A percentile compares a stretch with the other conserved stretches of the same genome.
phyloP scores from a whole-genome alignment of 495 filamentous ascomycete genomes.

The Neurospora cerealis region DNA sequence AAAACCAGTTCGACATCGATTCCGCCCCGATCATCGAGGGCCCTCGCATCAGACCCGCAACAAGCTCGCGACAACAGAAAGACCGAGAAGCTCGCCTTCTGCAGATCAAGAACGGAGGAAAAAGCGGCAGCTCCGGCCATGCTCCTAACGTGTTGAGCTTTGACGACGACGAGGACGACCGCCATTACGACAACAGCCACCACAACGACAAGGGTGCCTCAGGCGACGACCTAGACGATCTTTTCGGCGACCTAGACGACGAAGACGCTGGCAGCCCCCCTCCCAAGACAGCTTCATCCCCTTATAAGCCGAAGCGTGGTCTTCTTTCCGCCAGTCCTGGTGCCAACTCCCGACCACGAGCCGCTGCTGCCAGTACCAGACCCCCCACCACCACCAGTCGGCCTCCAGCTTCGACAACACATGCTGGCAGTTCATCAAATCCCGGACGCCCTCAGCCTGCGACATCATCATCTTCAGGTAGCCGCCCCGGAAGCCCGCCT shows the following conservation, averaged over 20 bases:
- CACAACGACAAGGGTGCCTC: not conserved
- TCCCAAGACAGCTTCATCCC: not conserved
- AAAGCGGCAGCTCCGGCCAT: not conserved
- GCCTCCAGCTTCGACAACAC: not conserved
- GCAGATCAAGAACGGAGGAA: constrained; percentile 12
- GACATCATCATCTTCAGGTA: not conserved
- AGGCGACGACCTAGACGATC: constrained; percentile 4
- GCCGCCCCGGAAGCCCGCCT: not conserved
- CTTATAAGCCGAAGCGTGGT: not conserved
- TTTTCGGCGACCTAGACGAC: constrained; percentile 7
- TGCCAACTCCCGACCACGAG: constrained; percentile 5
- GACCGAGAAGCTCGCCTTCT: constrained; percentile 19
- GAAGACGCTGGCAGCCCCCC: not conserved
- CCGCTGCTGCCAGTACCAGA: not conserved
- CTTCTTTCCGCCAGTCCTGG: constrained; percentile 10
- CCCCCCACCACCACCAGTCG: not conserved
- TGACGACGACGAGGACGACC: constrained; percentile 12
- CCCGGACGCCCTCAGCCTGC: not conserved
- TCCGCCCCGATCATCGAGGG: constrained; percentile 1
- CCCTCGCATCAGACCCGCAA: not conserved
- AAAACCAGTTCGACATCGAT: constrained; percentile 13
- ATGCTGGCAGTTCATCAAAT: not conserved
- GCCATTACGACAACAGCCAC: not conserved
- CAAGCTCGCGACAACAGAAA: not conserved
- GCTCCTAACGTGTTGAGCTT: constrained; percentile 10